Evolutionary conservation across 192 early-diverging fungal genomes (phyloP), one percentile per base, ranked within the genome.

Genomic region (Phycomyces nitens): DNA sequence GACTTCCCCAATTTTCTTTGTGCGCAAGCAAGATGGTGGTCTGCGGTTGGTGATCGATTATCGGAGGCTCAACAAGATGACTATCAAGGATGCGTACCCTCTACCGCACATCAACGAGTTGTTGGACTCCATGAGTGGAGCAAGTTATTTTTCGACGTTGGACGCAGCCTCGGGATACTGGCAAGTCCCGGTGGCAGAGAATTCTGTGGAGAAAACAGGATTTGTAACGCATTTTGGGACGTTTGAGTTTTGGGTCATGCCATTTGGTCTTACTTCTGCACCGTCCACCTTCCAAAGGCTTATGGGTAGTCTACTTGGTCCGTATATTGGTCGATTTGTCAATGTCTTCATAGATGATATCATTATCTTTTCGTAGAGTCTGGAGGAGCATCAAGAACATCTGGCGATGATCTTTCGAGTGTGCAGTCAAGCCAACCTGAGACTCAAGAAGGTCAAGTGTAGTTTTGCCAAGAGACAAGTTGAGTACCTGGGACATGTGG

Each of bases 191-290:
- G n/a, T n/a, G n/a, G n/a, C n/a, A n/a, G n/a, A n/a, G 14, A 12
- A 50, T 5, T 42, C 63, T 4, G 24, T 40, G 5, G 49, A 65
- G 14, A 69, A 74, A 15, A 69, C 60, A 0, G 60, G 26, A 26
- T 83, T 83, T 42, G 24, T 53, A 1, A 81, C 77, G 0, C 15
- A 43, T 1, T 72, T 68, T 27, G 71, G 77, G 0, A 74, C 65
- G 4, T 91, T 66, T 44, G 71, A 88, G 56, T 87, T 77, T 50
- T 29, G 62, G 0, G 82, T 88, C 6, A 69, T 90, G 62, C 86
- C 84, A 2, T 86, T 87, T 62, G 89, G 86, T 0, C 58, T 92
- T 0, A 77, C 75, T 20, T 89, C 87, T 56, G 82, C 80, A 0
- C 86, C 85, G 0, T 84, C 84, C 0, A 78, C 80, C 0, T 88